phyloP scores from a whole-genome alignment of 1,284 basidiomycete species.

The Malassezia japonica region DNA sequence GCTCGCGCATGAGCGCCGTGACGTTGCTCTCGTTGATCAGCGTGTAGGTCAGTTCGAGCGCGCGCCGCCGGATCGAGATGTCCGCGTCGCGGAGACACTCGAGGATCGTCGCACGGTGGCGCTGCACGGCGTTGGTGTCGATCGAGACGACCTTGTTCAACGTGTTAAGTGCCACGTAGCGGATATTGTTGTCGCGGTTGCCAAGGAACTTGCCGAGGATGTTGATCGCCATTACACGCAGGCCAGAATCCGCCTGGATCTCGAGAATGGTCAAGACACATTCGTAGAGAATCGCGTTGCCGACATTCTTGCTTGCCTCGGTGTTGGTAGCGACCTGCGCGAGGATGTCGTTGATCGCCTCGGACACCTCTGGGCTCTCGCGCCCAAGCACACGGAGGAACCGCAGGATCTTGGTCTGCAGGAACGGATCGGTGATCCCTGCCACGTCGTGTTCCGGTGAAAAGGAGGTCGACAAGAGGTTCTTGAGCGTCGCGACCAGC shows the following conservation, averaged over 20 bases:
- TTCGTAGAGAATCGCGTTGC: constrained; percentile 95
- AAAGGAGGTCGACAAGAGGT: constrained; percentile 89
- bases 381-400: constrained; percentile 77
- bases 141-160: constrained; percentile 96
- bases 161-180: constrained; percentile 95
- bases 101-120: constrained; percentile 93
- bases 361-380: constrained; percentile 72
- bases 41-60: constrained; percentile 92
- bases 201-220: constrained; percentile 96
- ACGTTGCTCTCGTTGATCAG: constrained; percentile 95
- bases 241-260: constrained; percentile 88
- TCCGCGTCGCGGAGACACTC: constrained; percentile 97
- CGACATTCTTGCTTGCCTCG: constrained; percentile 94
- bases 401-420: constrained; percentile 95
- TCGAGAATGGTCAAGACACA: constrained; percentile 95
- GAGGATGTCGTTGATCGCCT: constrained; percentile 96
- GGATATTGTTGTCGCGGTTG: constrained; percentile 95
- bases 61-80: constrained; percentile 92
- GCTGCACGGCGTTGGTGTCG: constrained; percentile 95
- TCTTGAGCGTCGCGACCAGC: constrained; percentile 89
- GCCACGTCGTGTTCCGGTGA: constrained; percentile 99
- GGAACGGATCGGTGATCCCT: constrained; percentile 95
- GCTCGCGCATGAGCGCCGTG: constrained; percentile 77
- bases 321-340: constrained; percentile 99
- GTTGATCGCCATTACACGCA: constrained; percentile 99